These are phyloP conservation scores for Aureobasidium musti DNA, from an alignment of 2,329 filamentous ascomycete genomes.

Conservation along the genomic window DNA sequence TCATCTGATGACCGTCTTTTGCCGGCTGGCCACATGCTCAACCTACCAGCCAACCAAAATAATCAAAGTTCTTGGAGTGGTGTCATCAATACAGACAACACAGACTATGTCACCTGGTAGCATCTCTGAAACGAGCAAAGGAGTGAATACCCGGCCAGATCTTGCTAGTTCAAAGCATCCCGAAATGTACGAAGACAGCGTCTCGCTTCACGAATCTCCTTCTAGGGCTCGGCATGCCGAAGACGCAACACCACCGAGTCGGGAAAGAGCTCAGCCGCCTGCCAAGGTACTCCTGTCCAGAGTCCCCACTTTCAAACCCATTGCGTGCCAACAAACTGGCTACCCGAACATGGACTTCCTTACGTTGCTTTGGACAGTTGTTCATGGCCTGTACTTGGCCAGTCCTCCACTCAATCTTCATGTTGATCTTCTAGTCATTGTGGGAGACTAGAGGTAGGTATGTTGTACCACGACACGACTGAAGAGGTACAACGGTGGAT, in stretches of 20 bases:
- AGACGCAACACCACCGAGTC: background rate
- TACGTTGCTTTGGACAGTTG: background rate
- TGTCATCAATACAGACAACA: background rate
- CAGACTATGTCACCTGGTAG: too few species aligned
- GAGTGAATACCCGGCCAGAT: background rate
- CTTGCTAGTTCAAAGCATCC: background rate
- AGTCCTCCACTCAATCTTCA: too few species aligned
- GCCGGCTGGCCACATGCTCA: constrained; percentile 2
- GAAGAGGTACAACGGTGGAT: background rate
- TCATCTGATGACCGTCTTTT: constrained; percentile 4
- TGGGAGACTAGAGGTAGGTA: background rate
- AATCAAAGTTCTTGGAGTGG: background rate
- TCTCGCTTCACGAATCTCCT: background rate
- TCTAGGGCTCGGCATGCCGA: constrained; percentile 20
- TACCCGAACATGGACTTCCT: background rate
- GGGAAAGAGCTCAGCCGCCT: background rate
- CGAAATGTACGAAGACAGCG: background rate
- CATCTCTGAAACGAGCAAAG: background rate
- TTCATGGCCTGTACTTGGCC: background rate
- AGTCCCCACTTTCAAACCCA: background rate
- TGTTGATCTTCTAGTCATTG: background rate
- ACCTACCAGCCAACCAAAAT: background rate
- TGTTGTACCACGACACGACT: background rate
- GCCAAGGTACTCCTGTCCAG: constrained; percentile 3
- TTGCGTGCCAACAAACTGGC: background rate